Conservation (phyloP, 768 basidiomycete species). For the Termitomyces sp. region DNA sequence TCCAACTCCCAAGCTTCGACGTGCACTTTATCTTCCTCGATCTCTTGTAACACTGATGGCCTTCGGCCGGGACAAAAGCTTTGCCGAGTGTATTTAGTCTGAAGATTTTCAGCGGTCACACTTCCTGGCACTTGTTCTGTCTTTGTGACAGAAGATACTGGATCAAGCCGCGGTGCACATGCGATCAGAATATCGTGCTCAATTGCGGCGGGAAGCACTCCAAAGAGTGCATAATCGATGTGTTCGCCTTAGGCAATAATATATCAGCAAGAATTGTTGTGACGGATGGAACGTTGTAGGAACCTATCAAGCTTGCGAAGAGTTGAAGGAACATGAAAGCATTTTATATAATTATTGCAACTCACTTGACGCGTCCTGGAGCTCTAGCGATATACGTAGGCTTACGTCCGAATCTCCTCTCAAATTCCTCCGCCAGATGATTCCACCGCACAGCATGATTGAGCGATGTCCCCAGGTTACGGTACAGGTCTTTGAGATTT, state of each 20-base stretch:
- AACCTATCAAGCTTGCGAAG: conserved; percentile 38
- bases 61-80: conserved; percentile 50
- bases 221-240: conserved; percentile 81
- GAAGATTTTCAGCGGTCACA: conserved; percentile 60
- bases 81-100: conserved; percentile 53
- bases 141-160: conserved; percentile 14
- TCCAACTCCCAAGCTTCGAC: conserved; percentile 64
- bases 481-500: conserved; percentile 51
- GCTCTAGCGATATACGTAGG: conserved; percentile 72
- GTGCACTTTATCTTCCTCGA: conserved; percentile 37
- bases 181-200: conserved; percentile 84
- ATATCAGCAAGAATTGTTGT: neutral
- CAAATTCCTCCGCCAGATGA: conserved; percentile 55
- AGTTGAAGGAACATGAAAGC: no score
- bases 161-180: conserved; percentile 42
- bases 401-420: conserved; percentile 55
- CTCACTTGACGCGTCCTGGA: conserved; percentile 78
- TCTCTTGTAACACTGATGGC: conserved; percentile 16
- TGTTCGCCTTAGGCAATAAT: conserved; percentile 54
- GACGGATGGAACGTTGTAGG: neutral
- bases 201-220: conserved; percentile 80
- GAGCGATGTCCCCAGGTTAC: conserved; percentile 46
- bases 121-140: conserved; percentile 38
- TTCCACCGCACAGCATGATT: conserved; percentile 60
- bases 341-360: neutral